Evolutionary conservation across 441 rosid species (phyloP).

Genomic region (Melastoma candidum): DNA sequence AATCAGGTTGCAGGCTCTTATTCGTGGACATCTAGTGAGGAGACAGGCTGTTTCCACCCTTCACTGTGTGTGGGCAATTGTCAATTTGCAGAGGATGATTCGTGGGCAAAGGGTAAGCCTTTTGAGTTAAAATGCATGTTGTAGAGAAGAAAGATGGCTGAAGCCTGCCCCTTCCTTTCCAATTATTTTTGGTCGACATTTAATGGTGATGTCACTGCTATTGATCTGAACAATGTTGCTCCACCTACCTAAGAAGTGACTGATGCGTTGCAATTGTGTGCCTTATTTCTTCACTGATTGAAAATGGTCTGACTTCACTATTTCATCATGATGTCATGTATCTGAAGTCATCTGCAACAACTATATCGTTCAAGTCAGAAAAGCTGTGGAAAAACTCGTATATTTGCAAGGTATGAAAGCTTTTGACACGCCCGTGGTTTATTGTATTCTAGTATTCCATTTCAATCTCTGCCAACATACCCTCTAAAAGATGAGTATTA

Average conservation of each 20-base stretch:
- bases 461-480: not conserved
- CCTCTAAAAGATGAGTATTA: too few relatives aligned
- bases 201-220: too few relatives aligned
- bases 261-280: too few relatives aligned
- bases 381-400: slow-evolving; percentile 39
- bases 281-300: too few relatives aligned
- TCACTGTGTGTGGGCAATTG: slow-evolving; percentile 40
- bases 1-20: slow-evolving; percentile 46
- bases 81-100: slow-evolving; percentile 44
- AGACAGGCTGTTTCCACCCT: slow-evolving; percentile 72
- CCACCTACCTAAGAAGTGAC: too few relatives aligned
- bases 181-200: not conserved
- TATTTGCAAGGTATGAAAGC: slow-evolving; percentile 45
- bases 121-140: slow-evolving; percentile 27
- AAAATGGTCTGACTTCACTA: not conserved
- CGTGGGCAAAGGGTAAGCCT: slow-evolving; percentile 51
- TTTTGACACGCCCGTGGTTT: slow-evolving; percentile 1
- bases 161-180: slow-evolving; percentile 23
- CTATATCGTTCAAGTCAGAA: slow-evolving; percentile 17
- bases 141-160: slow-evolving; percentile 26
- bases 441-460: not conserved
- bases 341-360: slow-evolving; percentile 23
- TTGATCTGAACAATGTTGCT: too few relatives aligned
- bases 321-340: slow-evolving; percentile 30
- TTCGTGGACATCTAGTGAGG: slow-evolving; percentile 62